A percentile compares a stretch with the other conserved stretches of the same genome.
Evolutionary conservation across 73 alveolate species (phyloP).

Genomic region (Tetrahymena malaccensis): DNA sequence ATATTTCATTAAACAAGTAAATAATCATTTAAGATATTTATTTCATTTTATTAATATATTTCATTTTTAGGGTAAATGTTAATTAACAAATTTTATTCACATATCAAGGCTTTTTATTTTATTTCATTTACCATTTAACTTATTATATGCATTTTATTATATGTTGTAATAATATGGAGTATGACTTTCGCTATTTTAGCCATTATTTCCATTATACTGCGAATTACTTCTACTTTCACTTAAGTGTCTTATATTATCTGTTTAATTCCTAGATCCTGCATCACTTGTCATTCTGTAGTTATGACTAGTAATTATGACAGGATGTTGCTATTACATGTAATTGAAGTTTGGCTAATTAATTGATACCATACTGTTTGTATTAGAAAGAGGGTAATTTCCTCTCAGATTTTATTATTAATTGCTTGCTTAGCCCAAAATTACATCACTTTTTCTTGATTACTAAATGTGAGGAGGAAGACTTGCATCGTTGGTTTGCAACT

Average conservation of each 20-base stretch:
- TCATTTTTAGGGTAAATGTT: no score
- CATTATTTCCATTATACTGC: neutral
- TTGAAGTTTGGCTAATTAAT: neutral
- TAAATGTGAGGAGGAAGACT: neutral
- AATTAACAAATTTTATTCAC: no score
- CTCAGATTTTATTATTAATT: neutral
- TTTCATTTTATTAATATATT: no score
- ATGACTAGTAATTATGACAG: neutral
- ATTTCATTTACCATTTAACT: neutral
- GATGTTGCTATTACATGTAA: neutral
- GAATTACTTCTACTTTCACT: neutral
- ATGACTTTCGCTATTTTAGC: neutral
- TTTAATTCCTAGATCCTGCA: neutral
- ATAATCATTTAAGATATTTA: no score
- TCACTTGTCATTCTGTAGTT: neutral
- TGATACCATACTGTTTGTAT: neutral
- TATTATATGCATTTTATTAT: neutral
- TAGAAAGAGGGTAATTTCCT: neutral
- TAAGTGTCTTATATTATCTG: neutral
- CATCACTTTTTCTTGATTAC: neutral
- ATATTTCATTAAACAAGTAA: no score
- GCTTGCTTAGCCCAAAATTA: neutral
- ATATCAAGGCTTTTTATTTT: no score
- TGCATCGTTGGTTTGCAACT: neutral
- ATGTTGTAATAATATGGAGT: neutral